Evolutionary conservation across 2,329 filamentous ascomycete genomes (phyloP), one percentile per base, ranked within the genome.

Genomic region (Alternaria brassicicola): DNA sequence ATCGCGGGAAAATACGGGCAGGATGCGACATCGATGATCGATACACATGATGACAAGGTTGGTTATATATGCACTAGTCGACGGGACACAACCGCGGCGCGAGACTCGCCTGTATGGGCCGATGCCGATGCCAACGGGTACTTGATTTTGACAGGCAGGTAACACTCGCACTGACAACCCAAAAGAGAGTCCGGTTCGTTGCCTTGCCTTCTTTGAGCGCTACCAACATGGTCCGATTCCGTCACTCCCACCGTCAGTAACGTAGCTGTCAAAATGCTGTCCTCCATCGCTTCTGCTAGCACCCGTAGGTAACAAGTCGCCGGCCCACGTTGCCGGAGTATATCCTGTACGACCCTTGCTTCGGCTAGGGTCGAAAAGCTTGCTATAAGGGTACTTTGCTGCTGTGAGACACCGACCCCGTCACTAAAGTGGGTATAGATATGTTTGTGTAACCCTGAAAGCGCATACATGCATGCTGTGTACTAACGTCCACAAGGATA

Each of bases 231-330:
- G 68, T 54, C 63, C 72, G 65, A 70, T 62, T 59, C 52, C 64
- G 65, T 63, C 61, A 66, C 64, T 71, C 61, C 69, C 67, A 71
- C 68, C 72, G 69, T 72, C 68, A 71, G 65, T 69, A 65, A 66
- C 70, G 62, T 55, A 66, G 61, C 68, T 73, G 72, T 73, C 71
- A 73, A 75, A 67, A 71, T 63, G 43, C 52, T 62, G 68, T 69
- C 52, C 57, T 35, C 62, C 56, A 52, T 70, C 64, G 65, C 65
- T 57, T 69, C 67, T 74, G 68, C 67, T 48, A 38, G 43, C 47
- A 63, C 47, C 67, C 72, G 19, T 69, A 54, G 51, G 62, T 61
- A 60, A 66, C 57, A 69, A 58, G 61, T 59, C 61, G 64, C 67
- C 60, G 67, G 55, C 50, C 70, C 73, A 75, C 72, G 72, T 74